Percentiles rank a stretch among this genome's conserved stretches.
These are phyloP conservation scores for Mycena amicta DNA, from an alignment of 768 basidiomycete species.

Conservation along the genomic window DNA sequence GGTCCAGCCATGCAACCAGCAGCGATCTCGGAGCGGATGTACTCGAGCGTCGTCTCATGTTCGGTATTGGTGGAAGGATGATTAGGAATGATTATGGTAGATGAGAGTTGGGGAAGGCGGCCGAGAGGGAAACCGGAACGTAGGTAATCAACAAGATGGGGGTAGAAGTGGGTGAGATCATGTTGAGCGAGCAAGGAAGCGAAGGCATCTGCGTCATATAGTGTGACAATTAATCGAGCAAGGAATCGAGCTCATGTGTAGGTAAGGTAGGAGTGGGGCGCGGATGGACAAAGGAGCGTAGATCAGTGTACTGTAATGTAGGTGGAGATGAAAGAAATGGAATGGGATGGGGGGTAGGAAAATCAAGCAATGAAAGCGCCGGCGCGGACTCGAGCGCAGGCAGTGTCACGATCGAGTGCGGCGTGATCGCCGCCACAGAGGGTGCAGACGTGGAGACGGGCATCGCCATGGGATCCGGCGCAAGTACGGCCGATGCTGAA, in stretches of 20 bases:
- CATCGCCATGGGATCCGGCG: not conserved
- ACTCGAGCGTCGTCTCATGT: conserved; percentile 5
- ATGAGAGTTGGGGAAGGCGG: conserved; percentile 25
- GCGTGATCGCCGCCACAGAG: conserved; percentile 23
- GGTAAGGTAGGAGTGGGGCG: conserved; percentile 13
- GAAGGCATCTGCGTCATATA: conserved; percentile 35
- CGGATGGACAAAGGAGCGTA: conserved; percentile 18
- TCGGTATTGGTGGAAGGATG: conserved; percentile 12
- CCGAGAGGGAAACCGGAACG: conserved; percentile 34
- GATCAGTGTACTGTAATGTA: conserved; percentile 9
- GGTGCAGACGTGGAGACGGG: conserved; percentile 21
- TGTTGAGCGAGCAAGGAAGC: conserved; percentile 23
- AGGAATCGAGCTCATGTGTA: conserved; percentile 1
- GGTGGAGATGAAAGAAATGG: not conserved
- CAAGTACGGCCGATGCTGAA: conserved; percentile 17
- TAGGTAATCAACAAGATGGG: conserved; percentile 32
- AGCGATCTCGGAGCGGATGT: conserved; percentile 13
- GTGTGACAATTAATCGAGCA: conserved; percentile 32
- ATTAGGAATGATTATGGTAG: conserved; percentile 14
- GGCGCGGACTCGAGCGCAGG: conserved; percentile 8
- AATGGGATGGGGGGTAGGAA: not conserved
- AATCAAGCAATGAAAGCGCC: conserved; percentile 10
- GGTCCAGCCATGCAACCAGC: conserved; percentile 21
- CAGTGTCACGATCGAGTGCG: conserved; percentile 10
- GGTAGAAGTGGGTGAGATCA: conserved; percentile 28